Conservation (phyloP, 2,329 filamentous ascomycete species). For the Sclerotinia glacialis region DNA sequence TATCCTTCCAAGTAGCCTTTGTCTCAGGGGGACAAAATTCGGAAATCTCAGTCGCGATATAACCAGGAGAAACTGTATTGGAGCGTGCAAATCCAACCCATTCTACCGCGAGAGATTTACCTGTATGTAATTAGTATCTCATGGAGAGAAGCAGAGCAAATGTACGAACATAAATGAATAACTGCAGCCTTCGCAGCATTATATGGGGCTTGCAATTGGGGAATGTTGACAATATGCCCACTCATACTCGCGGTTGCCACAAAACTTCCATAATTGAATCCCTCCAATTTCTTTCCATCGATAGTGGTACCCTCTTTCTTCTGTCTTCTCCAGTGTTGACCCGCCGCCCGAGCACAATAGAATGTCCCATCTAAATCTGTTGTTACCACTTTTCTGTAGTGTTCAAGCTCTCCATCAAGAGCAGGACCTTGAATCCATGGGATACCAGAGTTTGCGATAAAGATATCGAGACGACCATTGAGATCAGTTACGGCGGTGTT, state of each 20-base stretch:
- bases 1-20: constrained; percentile 71
- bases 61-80: constrained; percentile 72
- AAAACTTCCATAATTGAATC: constrained; percentile 65
- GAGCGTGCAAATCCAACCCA: constrained; percentile 73
- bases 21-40: constrained; percentile 62
- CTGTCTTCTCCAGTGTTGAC: constrained; percentile 66
- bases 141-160: not conserved
- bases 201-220: constrained; percentile 71
- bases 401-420: constrained; percentile 61
- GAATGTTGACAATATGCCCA: constrained; percentile 74
- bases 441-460: constrained; percentile 76
- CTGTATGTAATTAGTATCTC: constrained; percentile 39
- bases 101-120: constrained; percentile 70
- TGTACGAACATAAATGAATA: constrained; percentile 53
- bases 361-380: constrained; percentile 76
- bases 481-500: constrained; percentile 58
- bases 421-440: constrained; percentile 68
- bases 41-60: constrained; percentile 71
- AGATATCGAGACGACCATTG: constrained; percentile 71
- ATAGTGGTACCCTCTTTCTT: constrained; percentile 63
- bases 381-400: constrained; percentile 64
- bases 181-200: constrained; percentile 69
- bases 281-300: constrained; percentile 59
- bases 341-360: constrained; percentile 71
- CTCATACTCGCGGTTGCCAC: constrained; percentile 78